Base-by-base conservation (phyloP, 441 rosid species). In the Populus hybrid region DNA sequence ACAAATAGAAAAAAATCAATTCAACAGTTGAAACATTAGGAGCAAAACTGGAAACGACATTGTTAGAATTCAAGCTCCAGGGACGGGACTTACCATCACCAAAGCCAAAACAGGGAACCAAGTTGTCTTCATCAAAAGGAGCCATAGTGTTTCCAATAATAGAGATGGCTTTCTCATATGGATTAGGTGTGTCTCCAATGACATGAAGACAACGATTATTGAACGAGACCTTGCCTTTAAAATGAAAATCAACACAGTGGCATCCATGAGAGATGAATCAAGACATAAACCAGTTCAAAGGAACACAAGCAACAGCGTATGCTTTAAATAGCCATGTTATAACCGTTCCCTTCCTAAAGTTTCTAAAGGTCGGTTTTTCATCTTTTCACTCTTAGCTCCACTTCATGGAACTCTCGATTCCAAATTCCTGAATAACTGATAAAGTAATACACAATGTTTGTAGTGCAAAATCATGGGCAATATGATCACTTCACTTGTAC, bases 41-140 rank as follows among this genome's bases (percentile, higher is more conserved):
- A 10, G 10, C 4, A 14, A 24, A 26, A 29, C 26, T 53, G 24
- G 23, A 36, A 16, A n/a, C 9, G 23, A 35, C 2, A 31, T 31
- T 18, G 9, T 78, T 23, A 4, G 16, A 16, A 61, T 28, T 64
- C 53, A 45, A 66, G 8, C 5, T 18, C 0, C 20, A 11, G 50
- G 26, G 20, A 81, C 74, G 29, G 74, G 81, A 70, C 74, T 26
- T 82, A 89, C 94, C 88, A 75, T 94, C 98, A 40, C 97, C 98
- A 82, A 94, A 94, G 76, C 97, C 98, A 66, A 89, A 91, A 82
- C 97, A 90, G 42, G 97, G 97, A 63, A 94, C 88, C 53, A 94
- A 84, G 83, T 92, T 88, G 78, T 94, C 98, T 1, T 94, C 98
- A 8, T 94, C 98, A 36, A 94, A 94, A 14, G 97, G 92, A 78